phyloP scores from a whole-genome alignment of 805 yeast species.

The Candida jianshihensis region DNA sequence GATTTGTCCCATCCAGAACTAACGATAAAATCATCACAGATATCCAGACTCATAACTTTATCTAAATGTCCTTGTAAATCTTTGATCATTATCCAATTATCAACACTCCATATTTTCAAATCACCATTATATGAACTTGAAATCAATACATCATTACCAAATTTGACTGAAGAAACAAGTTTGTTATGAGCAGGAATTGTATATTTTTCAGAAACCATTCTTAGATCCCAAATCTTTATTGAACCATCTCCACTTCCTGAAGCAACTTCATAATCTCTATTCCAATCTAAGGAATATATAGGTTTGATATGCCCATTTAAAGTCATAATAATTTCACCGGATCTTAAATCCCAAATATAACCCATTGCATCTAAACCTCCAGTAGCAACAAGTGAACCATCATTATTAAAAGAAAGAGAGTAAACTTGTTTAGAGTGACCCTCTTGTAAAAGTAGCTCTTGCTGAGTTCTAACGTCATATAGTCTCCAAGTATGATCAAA shows the following conservation, averaged over 20 bases:
- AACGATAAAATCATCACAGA: conserved; percentile 39
- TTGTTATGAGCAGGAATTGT: conserved; percentile 72
- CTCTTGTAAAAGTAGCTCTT: conserved; percentile 63
- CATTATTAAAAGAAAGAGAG: conserved; percentile 56
- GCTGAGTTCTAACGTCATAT: conserved; percentile 59
- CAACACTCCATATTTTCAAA: conserved; percentile 58
- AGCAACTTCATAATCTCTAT: conserved; percentile 71
- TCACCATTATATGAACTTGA: conserved; percentile 69
- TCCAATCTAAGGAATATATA: conserved; percentile 66
- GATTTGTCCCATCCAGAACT: conserved; percentile 84
- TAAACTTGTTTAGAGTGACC: conserved; percentile 79
- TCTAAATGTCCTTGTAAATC: conserved; percentile 55
- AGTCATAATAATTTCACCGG: conserved; percentile 56
- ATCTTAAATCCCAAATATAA: conserved; percentile 79
- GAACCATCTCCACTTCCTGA: conserved; percentile 82
- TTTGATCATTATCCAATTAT: conserved; percentile 56
- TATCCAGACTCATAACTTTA: conserved; percentile 66
- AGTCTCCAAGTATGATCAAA: conserved; percentile 83
- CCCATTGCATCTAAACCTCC: conserved; percentile 75
- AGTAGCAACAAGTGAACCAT: conserved; percentile 69
- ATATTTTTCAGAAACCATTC: conserved; percentile 37
- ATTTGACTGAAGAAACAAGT: conserved; percentile 59
- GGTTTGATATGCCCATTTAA: conserved; percentile 68
- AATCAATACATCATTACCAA: conserved; percentile 35
- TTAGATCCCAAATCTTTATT: conserved; percentile 80